Conservation (phyloP, 768 basidiomycete genomes). For the Fomitopsis serialis region DNA sequence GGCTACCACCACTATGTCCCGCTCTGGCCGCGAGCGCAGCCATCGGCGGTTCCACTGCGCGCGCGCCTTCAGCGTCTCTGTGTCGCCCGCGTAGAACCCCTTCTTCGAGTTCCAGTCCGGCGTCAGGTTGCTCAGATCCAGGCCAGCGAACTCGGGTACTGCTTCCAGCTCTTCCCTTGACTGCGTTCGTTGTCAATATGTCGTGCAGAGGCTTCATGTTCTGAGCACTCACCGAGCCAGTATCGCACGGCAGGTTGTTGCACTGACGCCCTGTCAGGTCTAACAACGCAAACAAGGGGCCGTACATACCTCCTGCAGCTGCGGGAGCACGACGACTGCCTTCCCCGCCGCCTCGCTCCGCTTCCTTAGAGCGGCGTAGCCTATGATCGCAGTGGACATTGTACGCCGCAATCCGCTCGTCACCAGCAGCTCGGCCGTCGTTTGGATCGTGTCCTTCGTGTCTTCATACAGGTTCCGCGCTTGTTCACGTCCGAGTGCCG, state of each 20-base stretch:
- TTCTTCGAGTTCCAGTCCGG: conserved; percentile 23
- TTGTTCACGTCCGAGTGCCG: conserved; percentile 20
- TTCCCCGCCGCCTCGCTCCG: conserved; percentile 20
- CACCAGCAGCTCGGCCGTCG: conserved; percentile 21
- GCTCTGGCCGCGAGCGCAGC: conserved; percentile 22
- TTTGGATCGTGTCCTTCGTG: conserved; percentile 19
- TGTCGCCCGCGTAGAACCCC: conserved; percentile 18
- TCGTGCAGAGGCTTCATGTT: background rate
- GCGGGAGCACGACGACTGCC: conserved; percentile 19
- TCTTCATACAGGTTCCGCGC: conserved; percentile 16
- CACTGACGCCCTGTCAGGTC: conserved; percentile 3
- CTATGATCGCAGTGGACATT: conserved; percentile 21
- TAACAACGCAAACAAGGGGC: background rate
- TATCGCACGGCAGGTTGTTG: conserved; percentile 24
- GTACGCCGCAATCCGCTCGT: conserved; percentile 21
- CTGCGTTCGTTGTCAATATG: conserved; percentile 1
- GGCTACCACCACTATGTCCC: conserved; percentile 21
- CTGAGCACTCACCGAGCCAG: conserved; percentile 19
- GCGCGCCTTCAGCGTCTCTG: conserved; percentile 16
- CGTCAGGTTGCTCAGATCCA: conserved; percentile 22
- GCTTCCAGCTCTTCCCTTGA: conserved; percentile 21
- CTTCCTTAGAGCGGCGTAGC: conserved; percentile 17
- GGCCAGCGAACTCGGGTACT: conserved; percentile 22
- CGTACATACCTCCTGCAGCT: conserved; percentile 21
- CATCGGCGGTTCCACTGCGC: conserved; percentile 23